Conservation (phyloP, 1,284 basidiomycete species). For the Hortiboletus rubellus region DNA sequence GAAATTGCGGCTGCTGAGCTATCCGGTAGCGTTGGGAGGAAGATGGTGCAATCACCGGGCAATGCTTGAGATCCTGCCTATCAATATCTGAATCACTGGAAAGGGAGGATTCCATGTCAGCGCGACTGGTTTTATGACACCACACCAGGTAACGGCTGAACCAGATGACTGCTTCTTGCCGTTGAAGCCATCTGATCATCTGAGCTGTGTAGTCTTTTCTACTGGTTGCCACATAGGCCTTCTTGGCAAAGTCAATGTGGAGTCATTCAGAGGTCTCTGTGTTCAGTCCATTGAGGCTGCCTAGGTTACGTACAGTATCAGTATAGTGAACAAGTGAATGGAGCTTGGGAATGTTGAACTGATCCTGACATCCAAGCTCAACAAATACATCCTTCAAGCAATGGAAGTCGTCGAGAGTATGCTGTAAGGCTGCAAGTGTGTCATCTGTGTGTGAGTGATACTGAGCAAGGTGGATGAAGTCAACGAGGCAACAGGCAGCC, state of each 20-base stretch:
- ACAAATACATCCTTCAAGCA: background rate
- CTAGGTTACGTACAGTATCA: background rate
- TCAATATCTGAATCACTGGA: too few relatives aligned
- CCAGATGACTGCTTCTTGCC: background rate
- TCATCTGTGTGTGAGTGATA: background rate
- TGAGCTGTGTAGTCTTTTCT: slow-evolving; percentile 2
- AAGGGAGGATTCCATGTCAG: too few relatives aligned
- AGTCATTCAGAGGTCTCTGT: slow-evolving; percentile 13
- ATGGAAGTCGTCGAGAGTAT: background rate
- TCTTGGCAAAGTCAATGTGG: slow-evolving; percentile 20
- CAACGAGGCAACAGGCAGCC: too few relatives aligned
- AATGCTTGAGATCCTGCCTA: too few relatives aligned
- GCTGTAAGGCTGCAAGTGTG: background rate
- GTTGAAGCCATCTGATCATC: background rate
- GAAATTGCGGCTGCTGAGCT: background rate
- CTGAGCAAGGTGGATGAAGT: background rate
- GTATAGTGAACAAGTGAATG: slow-evolving; percentile 20
- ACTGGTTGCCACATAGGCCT: slow-evolving; percentile 8
- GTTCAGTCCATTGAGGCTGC: slow-evolving; percentile 13
- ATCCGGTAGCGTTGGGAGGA: background rate
- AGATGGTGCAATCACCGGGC: too few relatives aligned
- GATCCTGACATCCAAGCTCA: background rate
- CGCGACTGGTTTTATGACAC: background rate
- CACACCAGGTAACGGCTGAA: background rate
- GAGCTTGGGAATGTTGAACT: slow-evolving; percentile 23